These are phyloP conservation scores for Podochytrium sp. DNA, from an alignment of 192 early-diverging fungal genomes.

Conservation along the genomic window DNA sequence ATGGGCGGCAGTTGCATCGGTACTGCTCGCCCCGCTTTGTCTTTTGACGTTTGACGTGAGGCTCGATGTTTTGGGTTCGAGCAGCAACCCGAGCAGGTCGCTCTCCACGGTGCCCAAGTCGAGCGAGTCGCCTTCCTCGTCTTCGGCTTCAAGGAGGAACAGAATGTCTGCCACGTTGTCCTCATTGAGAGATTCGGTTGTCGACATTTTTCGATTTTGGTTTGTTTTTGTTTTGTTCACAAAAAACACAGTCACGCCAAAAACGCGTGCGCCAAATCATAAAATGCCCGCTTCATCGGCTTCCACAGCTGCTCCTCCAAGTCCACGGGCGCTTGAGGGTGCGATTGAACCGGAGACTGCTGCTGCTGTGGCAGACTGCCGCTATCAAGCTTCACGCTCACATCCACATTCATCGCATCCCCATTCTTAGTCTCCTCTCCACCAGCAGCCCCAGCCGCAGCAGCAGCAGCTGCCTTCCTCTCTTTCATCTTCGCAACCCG, in stretches of 20 bases:
- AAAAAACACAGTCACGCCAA: background rate
- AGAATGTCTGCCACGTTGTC: background rate
- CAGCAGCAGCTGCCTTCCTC: background rate
- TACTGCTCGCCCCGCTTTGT: no score
- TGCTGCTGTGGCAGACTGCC: background rate
- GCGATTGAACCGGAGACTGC: background rate
- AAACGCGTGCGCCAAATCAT: background rate
- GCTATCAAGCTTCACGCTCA: background rate
- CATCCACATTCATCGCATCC: conserved; percentile 1
- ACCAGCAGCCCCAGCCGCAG: background rate
- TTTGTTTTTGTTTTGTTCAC: background rate
- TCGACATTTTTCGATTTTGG: background rate
- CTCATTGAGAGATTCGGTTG: background rate
- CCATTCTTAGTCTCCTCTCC: background rate
- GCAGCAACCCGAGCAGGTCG: background rate
- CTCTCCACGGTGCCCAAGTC: background rate
- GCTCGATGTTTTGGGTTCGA: background rate
- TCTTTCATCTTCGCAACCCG: conserved; percentile 35
- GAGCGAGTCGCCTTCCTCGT: background rate
- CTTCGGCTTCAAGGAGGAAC: background rate
- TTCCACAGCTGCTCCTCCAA: conserved; percentile 13
- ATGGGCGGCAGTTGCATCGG: no score
- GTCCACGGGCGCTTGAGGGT: background rate
- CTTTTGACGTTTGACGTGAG: no score
- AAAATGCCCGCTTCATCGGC: conserved; percentile 26